Evolutionary conservation across 1,284 basidiomycete species (phyloP).

Genomic region (Singerocomus rubriflavus): DNA sequence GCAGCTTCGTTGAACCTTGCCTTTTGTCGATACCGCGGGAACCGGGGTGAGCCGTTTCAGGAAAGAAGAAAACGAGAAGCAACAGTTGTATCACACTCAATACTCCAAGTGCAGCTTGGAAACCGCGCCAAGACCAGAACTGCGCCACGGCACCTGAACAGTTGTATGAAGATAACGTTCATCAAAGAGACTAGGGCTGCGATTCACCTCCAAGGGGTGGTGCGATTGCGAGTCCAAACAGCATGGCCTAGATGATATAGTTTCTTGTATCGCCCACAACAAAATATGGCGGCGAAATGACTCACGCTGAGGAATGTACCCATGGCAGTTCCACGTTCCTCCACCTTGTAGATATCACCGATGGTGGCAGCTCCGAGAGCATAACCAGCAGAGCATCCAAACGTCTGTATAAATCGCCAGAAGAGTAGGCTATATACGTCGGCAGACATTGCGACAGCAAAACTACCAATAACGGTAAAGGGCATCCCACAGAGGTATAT

Average conservation of each 20-base stretch:
- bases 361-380: conserved; percentile 48
- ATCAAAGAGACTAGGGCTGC: not conserved
- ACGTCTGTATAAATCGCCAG: conserved; percentile 47
- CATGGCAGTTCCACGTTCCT: conserved; percentile 48
- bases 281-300: not conserved
- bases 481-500: conserved; percentile 47
- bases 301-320: conserved; percentile 43
- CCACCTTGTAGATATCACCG: conserved; percentile 46
- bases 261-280: not conserved
- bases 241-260: conserved; percentile 33
- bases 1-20: conserved; percentile 34
- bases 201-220: conserved; percentile 43
- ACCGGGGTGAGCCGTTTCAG: conserved; percentile 66
- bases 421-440: conserved; percentile 39
- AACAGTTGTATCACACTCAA: conserved; percentile 44
- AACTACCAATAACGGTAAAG: conserved; percentile 41
- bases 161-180: not conserved
- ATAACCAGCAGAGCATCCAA: conserved; percentile 39
- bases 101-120: conserved; percentile 53
- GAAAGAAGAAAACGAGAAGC: conserved; percentile 51
- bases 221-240: conserved; percentile 46
- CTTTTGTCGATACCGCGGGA: conserved; percentile 43
- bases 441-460: conserved; percentile 40
- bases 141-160: conserved; percentile 43
- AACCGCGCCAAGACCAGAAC: conserved; percentile 67